phyloP scores from a whole-genome alignment of 228 moss, liverwort and hornwort species.

The Sphagnum magellanicum region DNA sequence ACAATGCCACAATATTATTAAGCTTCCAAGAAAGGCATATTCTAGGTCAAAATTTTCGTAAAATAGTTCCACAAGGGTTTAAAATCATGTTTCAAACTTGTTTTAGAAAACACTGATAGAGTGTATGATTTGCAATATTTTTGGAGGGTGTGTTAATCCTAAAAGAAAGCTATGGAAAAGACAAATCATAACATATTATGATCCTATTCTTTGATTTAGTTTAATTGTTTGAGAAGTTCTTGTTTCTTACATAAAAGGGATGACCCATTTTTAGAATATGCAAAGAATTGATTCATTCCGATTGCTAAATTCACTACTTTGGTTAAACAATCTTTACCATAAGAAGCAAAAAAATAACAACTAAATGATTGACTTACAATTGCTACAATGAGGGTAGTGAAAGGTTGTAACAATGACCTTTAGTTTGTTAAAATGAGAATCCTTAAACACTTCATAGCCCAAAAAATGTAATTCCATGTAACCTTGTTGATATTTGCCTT shows the following conservation, averaged over 20 bases:
- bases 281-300: not conserved
- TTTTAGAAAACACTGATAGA: too few species aligned
- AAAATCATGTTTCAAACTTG: too few species aligned
- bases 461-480: slow-evolving; percentile 48
- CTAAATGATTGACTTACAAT: slow-evolving; percentile 54
- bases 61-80: too few species aligned
- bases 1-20: not conserved
- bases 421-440: slow-evolving; percentile 68
- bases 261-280: not conserved
- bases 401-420: slow-evolving; percentile 52
- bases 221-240: not conserved
- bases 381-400: slow-evolving; percentile 75
- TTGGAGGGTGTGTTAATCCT: too few species aligned
- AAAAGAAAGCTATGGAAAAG: not conserved
- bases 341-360: not conserved
- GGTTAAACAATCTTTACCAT: not conserved
- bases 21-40: too few species aligned
- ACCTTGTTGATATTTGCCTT: slow-evolving; percentile 18
- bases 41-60: too few species aligned
- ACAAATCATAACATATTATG: not conserved
- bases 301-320: not conserved
- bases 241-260: not conserved
- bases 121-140: too few species aligned
- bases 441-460: slow-evolving; percentile 74
- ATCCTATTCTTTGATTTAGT: not conserved